Conservation (phyloP, 2,329 filamentous ascomycete genomes). For the Xylaria sp. region DNA sequence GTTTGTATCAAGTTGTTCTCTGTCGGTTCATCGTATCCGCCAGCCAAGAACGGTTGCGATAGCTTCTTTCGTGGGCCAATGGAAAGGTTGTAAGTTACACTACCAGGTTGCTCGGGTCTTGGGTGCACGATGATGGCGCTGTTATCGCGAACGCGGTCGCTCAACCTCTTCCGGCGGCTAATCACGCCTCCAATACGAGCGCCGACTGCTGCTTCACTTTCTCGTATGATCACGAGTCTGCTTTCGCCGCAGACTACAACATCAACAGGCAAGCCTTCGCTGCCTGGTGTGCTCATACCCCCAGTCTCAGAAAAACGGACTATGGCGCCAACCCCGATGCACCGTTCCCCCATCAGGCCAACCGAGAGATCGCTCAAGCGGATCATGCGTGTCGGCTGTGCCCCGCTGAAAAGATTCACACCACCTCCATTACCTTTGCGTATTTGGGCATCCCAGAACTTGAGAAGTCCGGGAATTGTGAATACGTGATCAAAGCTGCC, state of each 20-base stretch:
- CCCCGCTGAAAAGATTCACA: slow-evolving; percentile 65
- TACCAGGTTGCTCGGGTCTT: slow-evolving; percentile 53
- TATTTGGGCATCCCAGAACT: slow-evolving; percentile 69
- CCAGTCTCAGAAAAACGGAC: slow-evolving; percentile 49
- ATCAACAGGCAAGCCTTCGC: slow-evolving; percentile 60
- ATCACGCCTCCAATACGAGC: slow-evolving; percentile 55
- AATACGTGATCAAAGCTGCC: slow-evolving; percentile 66
- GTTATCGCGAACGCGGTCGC: slow-evolving; percentile 52
- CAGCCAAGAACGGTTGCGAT: slow-evolving; percentile 32
- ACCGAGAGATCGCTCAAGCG: slow-evolving; percentile 63
- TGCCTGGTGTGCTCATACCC: slow-evolving; percentile 39
- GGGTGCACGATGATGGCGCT: slow-evolving; percentile 67
- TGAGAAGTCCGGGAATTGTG: slow-evolving; percentile 63
- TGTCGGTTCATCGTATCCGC: slow-evolving; percentile 32
- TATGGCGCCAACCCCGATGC: slow-evolving; percentile 61
- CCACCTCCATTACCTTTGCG: slow-evolving; percentile 61
- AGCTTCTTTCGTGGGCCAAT: slow-evolving; percentile 45
- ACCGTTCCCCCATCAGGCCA: slow-evolving; percentile 67
- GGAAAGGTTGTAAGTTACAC: slow-evolving; percentile 61
- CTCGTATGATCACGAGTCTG: slow-evolving; percentile 64
- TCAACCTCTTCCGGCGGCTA: slow-evolving; percentile 44
- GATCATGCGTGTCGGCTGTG: slow-evolving; percentile 65
- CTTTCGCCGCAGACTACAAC: slow-evolving; percentile 66
- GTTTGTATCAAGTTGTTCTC: slow-evolving; percentile 43
- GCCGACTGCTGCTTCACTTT: slow-evolving; percentile 60